These are phyloP conservation scores for Candida tropicalis DNA, from an alignment of 1,139 yeast genomes.

Conservation along the genomic window DNA sequence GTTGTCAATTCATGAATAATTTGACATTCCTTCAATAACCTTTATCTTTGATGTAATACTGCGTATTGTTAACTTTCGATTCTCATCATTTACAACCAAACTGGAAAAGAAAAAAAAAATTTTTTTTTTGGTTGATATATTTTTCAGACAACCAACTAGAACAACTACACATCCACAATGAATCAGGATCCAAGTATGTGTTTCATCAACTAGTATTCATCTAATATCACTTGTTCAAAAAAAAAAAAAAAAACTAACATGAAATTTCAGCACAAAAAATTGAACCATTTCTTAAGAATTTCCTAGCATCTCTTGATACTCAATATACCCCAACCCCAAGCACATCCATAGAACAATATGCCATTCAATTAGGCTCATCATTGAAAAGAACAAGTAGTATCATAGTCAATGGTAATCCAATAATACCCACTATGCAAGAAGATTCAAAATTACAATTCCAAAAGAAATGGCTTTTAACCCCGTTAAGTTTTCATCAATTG, in stretches of 20 bases:
- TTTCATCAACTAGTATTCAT: slow-evolving; percentile 17
- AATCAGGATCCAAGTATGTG: slow-evolving; percentile 30
- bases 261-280: slow-evolving; percentile 39
- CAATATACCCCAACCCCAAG: slow-evolving; percentile 31
- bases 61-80: too few relatives aligned
- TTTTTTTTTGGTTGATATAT: too few relatives aligned
- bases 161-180: too few relatives aligned
- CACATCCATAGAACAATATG: slow-evolving; percentile 50
- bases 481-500: slow-evolving; percentile 62
- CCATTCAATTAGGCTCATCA: slow-evolving; percentile 52
- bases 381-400: slow-evolving; percentile 51
- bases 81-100: too few relatives aligned
- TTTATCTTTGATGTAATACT: too few relatives aligned
- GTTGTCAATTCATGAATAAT: too few relatives aligned
- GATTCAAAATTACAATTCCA: slow-evolving; percentile 63
- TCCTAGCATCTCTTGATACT: slow-evolving; percentile 41
- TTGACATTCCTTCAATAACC: too few relatives aligned
- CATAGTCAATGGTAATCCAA: slow-evolving; percentile 67
- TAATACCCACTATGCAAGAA: slow-evolving; percentile 38
- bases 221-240: neutral
- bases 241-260: slow-evolving; percentile 8
- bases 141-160: too few relatives aligned
- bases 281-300: slow-evolving; percentile 46
- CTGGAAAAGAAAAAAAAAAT: neutral
- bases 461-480: slow-evolving; percentile 64